Conservation (phyloP, 75 land plant genomes). For the Selaginella moellendorffii region DNA sequence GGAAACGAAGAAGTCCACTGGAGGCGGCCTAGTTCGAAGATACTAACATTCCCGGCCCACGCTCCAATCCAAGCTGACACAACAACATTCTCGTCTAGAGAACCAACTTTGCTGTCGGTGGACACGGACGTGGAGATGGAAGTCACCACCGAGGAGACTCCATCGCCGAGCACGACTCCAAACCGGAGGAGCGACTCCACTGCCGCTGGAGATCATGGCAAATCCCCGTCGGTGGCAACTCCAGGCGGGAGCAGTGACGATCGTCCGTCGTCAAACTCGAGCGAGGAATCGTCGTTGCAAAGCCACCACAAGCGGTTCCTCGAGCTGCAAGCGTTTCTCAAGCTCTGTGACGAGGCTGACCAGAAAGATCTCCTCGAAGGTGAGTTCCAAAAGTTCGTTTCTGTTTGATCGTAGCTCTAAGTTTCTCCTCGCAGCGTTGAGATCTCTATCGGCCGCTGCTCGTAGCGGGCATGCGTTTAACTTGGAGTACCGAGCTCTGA, state of each 20-base stretch:
- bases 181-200: background rate
- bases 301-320: constrained; percentile 37
- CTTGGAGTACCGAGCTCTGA: constrained; percentile 59
- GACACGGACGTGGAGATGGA: constrained; percentile 7
- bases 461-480: constrained; percentile 67
- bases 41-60: constrained; percentile 20
- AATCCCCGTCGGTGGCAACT: constrained; percentile 28
- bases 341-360: constrained; percentile 44
- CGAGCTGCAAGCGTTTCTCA: constrained; percentile 48
- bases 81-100: constrained; percentile 22
- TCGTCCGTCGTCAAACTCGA: constrained; percentile 12
- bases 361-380: constrained; percentile 47
- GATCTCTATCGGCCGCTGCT: constrained; percentile 52
- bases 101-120: constrained; percentile 24
- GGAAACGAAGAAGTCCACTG: background rate
- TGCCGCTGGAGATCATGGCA: constrained; percentile 15
- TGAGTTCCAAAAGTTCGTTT: constrained; percentile 16
- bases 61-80: constrained; percentile 20
- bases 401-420: background rate
- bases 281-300: constrained; percentile 19
- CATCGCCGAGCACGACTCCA: background rate
- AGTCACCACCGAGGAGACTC: constrained; percentile 6
- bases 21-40: too few relatives aligned
- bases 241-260: constrained; percentile 8
- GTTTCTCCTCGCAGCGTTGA: constrained; percentile 31